Evolutionary conservation across 2,329 filamentous ascomycete species (phyloP), one percentile per base, ranked within the genome.

Genomic region (Fusarium sp.): DNA sequence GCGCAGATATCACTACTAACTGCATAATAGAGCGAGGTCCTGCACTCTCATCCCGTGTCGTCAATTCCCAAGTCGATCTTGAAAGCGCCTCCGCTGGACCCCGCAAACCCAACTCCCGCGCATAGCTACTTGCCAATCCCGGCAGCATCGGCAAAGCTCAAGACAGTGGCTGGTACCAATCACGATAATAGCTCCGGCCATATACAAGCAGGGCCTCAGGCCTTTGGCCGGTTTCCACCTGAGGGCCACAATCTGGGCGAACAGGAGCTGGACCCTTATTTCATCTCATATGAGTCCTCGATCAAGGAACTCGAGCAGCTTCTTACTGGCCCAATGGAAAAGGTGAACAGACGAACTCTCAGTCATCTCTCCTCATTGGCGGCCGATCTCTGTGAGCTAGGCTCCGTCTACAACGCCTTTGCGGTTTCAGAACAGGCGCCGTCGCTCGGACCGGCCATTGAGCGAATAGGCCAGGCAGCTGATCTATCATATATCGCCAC

Each of bases 401-500:
- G 96, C 13, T 96, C 95, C n/a, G 90, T 95, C 69, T 98, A 96
- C 82, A 99, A 99, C 78, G 96, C 93, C 2, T 99, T 99, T 82
- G 97, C 97, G 0, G 87, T 99, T 3, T 98, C 95, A 1, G 96
- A 99, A 81, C 93, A 95, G 75, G 95, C 94, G 2, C 91, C 93
- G 18, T 94, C 94, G 7, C 91, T 99, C 12, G 94, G 95, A 15
- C 91, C 95, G 18, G 96, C 96, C 2, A 98, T 99, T 73, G 96
- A 99, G 82, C 92, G 95, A 71, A 90, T 97, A 50, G 96, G 96
- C 1, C 96, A 99, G 82, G 96, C 96, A 5, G 94, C 95, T 14
- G 96, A 99, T 80, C 93, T 94, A 15, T 98, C 96, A 1, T 99
- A 98, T 80, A 95, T 99, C 73, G 95, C 94, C 15, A 98, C 95